Conservation (phyloP, 306 rosid species). For the Castanea mollissima region DNA sequence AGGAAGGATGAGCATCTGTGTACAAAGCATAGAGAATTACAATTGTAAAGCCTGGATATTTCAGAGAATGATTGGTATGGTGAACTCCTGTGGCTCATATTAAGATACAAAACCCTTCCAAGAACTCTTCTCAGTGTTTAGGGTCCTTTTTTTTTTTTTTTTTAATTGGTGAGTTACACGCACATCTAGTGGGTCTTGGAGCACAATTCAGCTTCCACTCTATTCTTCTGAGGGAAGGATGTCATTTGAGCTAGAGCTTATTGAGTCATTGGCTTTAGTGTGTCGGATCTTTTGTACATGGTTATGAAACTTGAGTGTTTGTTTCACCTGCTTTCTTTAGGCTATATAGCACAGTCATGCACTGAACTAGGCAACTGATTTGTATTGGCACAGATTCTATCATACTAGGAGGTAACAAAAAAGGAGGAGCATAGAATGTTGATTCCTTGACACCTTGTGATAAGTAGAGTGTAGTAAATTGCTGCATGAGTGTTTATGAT, state of each 20-base stretch:
- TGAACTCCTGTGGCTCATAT: neutral
- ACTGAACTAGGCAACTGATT: neutral
- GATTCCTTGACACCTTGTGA: neutral
- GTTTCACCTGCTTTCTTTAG: neutral
- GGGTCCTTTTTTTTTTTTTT: neutral
- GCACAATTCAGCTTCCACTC: neutral
- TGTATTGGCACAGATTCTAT: neutral
- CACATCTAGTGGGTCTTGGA: neutral
- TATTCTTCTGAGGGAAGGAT: neutral
- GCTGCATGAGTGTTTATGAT: neutral
- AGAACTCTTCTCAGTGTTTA: neutral
- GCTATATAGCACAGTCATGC: neutral
- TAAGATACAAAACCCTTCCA: neutral
- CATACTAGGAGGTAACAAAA: neutral
- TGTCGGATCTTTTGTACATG: neutral
- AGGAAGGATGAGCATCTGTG: neutral
- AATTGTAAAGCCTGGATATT: neutral
- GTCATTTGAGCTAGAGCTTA: neutral
- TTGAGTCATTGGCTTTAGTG: neutral
- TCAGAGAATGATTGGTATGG: neutral
- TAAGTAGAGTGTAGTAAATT: neutral
- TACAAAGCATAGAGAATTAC: neutral
- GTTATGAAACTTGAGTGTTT: neutral
- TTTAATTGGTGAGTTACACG: neutral
- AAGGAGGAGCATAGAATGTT: neutral